These are phyloP conservation scores for Begonia peltatifolia DNA, from an alignment of 306 rosid species.

Conservation along the genomic window DNA sequence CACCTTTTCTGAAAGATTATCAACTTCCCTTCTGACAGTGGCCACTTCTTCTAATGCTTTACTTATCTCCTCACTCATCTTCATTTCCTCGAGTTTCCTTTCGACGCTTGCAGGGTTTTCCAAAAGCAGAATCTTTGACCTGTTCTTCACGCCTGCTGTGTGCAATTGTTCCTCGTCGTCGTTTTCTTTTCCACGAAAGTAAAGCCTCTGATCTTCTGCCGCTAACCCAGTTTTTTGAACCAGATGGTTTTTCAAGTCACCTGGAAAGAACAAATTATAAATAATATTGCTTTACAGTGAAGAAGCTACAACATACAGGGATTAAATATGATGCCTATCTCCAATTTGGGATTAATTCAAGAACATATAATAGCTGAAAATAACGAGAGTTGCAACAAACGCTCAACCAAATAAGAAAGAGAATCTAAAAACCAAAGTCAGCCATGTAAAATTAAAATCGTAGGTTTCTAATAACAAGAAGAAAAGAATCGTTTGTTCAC, in stretches of 20 bases:
- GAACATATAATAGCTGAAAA: no score
- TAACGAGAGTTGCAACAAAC: no score
- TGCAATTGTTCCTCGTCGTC: conserved; percentile 54
- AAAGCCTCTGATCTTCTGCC: conserved; percentile 53
- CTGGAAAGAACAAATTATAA: conserved; percentile 24
- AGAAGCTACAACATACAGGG: no score
- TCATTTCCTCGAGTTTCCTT: conserved; percentile 45
- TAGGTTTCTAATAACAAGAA: no score
- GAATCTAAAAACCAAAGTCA: no score
- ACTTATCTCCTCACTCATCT: conserved; percentile 30
- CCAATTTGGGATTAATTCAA: no score
- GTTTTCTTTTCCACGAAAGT: conserved; percentile 59
- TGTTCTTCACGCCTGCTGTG: conserved; percentile 64
- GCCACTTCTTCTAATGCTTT: conserved; percentile 51
- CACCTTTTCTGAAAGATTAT: conserved; percentile 63
- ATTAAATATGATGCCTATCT: no score
- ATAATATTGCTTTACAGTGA: conserved; percentile 4
- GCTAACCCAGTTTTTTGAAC: conserved; percentile 47
- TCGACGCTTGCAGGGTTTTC: conserved; percentile 37
- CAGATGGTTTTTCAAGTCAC: conserved; percentile 53
- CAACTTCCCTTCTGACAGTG: conserved; percentile 58
- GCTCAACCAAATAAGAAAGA: no score
- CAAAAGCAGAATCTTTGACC: conserved; percentile 54
- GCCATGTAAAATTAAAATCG: no score
- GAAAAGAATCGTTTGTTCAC: no score